Percentiles rank a stretch among this genome's conserved stretches.
phyloP scores from a whole-genome alignment of 2,329 filamentous ascomycete species.

The Cryphonectria carpinicola region DNA sequence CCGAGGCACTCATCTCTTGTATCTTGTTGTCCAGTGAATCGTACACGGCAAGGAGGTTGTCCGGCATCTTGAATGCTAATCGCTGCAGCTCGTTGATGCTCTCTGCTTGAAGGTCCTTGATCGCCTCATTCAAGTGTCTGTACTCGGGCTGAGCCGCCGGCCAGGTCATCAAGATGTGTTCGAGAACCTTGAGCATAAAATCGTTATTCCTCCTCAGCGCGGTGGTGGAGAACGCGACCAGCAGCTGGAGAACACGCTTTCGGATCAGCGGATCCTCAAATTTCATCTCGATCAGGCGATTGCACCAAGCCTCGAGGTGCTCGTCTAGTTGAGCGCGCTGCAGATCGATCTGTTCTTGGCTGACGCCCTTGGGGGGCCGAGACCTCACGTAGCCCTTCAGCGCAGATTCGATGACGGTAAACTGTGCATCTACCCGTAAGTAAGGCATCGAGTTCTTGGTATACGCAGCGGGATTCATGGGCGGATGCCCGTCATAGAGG shows the following conservation, averaged over 20 bases:
- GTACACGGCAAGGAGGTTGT: slow-evolving; percentile 87
- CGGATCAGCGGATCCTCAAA: slow-evolving; percentile 85
- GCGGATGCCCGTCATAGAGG: slow-evolving; percentile 71
- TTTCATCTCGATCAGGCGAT: slow-evolving; percentile 68
- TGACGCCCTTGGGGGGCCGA: slow-evolving; percentile 43
- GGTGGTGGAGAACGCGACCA: slow-evolving; percentile 82
- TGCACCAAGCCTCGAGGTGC: slow-evolving; percentile 73
- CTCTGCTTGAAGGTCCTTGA: slow-evolving; percentile 84
- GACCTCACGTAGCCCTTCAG: slow-evolving; percentile 89
- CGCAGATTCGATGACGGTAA: slow-evolving; percentile 85
- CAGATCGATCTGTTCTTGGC: slow-evolving; percentile 41
- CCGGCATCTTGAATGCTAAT: slow-evolving; percentile 86
- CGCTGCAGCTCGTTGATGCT: slow-evolving; percentile 87
- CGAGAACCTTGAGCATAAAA: slow-evolving; percentile 87
- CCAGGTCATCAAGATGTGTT: slow-evolving; percentile 86
- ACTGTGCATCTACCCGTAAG: slow-evolving; percentile 84
- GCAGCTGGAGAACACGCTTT: slow-evolving; percentile 78
- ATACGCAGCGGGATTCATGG: slow-evolving; percentile 67
- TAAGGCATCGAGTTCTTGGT: slow-evolving; percentile 73
- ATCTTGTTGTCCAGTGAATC: slow-evolving; percentile 84
- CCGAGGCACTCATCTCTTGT: slow-evolving; percentile 75
- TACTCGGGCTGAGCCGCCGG: slow-evolving; percentile 73
- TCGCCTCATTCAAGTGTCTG: slow-evolving; percentile 79
- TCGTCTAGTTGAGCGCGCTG: slow-evolving; percentile 62
- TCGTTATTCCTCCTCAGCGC: slow-evolving; percentile 75